Evolutionary conservation across 768 basidiomycete genomes (phyloP).

Genomic region (Suillus weaverae): DNA sequence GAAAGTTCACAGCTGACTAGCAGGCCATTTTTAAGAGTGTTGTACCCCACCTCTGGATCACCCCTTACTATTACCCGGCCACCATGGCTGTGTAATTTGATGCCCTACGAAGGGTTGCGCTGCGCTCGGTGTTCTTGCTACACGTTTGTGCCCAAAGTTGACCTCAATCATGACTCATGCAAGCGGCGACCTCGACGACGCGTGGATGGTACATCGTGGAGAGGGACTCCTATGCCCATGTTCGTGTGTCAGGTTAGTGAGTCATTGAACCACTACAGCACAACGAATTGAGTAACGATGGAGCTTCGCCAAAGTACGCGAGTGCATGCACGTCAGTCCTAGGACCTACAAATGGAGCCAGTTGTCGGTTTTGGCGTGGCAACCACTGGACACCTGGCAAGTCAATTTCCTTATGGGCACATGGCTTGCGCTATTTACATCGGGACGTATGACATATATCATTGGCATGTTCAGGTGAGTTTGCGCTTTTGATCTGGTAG

Average conservation of each 20-base stretch:
- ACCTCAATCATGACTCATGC: conserved; percentile 71
- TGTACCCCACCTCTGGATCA: conserved; percentile 81
- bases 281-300: conserved; percentile 12
- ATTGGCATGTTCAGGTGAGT: not conserved
- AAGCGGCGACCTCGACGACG: conserved; percentile 90
- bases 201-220: conserved; percentile 85
- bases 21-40: conserved; percentile 88
- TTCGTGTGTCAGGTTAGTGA: conserved; percentile 81
- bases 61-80: conserved; percentile 84
- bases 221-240: conserved; percentile 59
- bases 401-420: not conserved
- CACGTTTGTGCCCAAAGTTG: conserved; percentile 77
- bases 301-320: conserved; percentile 96
- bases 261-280: not conserved
- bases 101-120: conserved; percentile 21
- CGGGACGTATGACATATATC: not conserved
- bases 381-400: not conserved
- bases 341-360: not conserved
- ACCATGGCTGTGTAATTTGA: conserved; percentile 84
- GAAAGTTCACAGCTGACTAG: conserved; percentile 65
- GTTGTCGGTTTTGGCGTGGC: not conserved
- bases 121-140: conserved; percentile 50
- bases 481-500: conserved; percentile 28
- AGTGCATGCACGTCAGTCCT: conserved; percentile 73
- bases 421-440: not conserved